Base-by-base conservation (phyloP, 495 filamentous ascomycete genomes). In the Penicillium lagena region DNA sequence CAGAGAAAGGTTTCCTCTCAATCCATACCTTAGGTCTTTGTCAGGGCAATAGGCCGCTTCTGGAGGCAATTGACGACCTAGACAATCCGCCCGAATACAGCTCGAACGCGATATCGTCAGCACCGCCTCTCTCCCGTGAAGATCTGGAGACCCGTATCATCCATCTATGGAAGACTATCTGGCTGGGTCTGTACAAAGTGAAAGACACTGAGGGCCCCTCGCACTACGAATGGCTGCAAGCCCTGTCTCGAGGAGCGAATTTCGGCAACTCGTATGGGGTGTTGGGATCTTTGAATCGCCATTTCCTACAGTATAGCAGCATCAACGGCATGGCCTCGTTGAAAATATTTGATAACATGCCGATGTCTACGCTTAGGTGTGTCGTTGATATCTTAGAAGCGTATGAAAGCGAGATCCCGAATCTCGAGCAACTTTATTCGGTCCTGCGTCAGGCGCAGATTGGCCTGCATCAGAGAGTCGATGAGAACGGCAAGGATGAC, bases 141-240 rank as follows among this genome's bases (percentile, higher is more conserved):
- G 51, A 60, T 10, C 34, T 65, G 10, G 37, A 56, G 14, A 10
- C 35, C n/a, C 49, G 40, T 10, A 50, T 62, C 17, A 12, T 48
- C 13, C 42, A 47, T 1, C 39, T 59, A 28, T 59, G 52, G 52
- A 58, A 38, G 15, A 39, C 36, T 10, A 44, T 54, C n/a, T 56
- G 56, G 52, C 33, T 56, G 9, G 55, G 50, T 1, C 40, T 62
- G 2, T 56, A 52, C 27, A 47, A 56, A 31, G 34, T 54, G 2
- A 39, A 59, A 30, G 39, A 53, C 11, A 37, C 33, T 2, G 14
- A 44, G 9, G 41, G 33, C 28, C 49, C 37, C n/a, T 48, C 35
- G 12, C 57, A 58, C 32, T 29, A 41, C 8, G 46, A 55, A 1
- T 40, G 57, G 6, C 35, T 60, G 6, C 32, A 49, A n/a, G 42